Evolutionary conservation across 176 grass and related monocot species (phyloP), one percentile per base, ranked within the genome.

Genomic region (Puccinellia tenuiflora): DNA sequence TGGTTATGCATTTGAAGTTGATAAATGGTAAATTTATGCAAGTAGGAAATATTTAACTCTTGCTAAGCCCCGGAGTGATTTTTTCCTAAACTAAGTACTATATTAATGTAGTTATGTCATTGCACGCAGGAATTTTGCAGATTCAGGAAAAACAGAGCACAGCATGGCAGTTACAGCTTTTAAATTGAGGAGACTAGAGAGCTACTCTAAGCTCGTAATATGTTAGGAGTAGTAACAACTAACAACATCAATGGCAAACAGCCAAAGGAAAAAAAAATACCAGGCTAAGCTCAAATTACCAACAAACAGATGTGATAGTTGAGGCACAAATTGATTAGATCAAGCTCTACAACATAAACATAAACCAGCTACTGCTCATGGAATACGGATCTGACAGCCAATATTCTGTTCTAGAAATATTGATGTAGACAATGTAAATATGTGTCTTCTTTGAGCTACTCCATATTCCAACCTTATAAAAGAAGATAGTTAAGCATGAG

Each of bases 401-500:
- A 68, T 81, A 51, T 17, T 68, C 68, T 82, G 26, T 73, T 68
- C 5, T 43, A 35, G 4, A 88, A 74, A 66, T 64, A 83, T 76
- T 47, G 14, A 84, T 14, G 25, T 8, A 43, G 34, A 47, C 6
- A 65, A 33, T 50, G 7, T 73, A 65, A 20, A 26, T 50, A 73
- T 57, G 26, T 12, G 73, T 29, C 48, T 50, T 51, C 68, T 86
- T 50, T 21, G 70, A 74, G 24, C 7, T 81, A 61, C 48, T 67
- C 45, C 30, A 34, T 0, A 0, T 37, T 35, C 13, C 18, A 74
- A 66, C 30, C 47, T 37, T 15, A 37, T 18, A 81, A 34, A 76
- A 57, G 18, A 76, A 15, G 21, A 60, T 24, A 33, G 13, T 71
- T n/a, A 79, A 50, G 40, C n/a, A 8, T 26, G 24, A 42, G 22